A percentile compares a stretch with the other conserved stretches of the same genome.
Conservation (phyloP, 225 moss, liverwort and hornwort genomes). For the Ulota crispa region DNA sequence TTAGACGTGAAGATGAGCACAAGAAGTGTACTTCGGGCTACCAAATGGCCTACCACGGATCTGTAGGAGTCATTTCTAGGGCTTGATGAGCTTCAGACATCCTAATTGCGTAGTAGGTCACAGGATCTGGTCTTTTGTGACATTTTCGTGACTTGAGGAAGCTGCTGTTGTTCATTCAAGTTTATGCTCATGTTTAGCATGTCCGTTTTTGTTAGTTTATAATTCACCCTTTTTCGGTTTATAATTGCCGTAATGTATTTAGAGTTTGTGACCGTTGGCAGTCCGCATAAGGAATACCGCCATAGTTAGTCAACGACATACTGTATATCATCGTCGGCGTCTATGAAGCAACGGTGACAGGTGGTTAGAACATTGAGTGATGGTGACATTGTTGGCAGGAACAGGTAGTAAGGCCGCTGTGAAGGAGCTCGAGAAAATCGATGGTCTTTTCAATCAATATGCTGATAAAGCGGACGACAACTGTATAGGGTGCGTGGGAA, state of each 20-base stretch:
- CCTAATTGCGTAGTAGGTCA: background rate
- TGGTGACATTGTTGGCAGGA: constrained; percentile 32
- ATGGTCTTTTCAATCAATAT: constrained; percentile 83
- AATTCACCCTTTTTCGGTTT: background rate
- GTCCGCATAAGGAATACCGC: background rate
- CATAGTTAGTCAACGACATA: background rate
- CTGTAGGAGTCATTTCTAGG: constrained; percentile 8
- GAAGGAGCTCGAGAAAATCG: constrained; percentile 92
- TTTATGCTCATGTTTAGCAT: background rate
- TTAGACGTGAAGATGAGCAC: background rate
- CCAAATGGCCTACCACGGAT: background rate
- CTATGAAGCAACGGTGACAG: background rate
- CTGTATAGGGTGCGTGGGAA: constrained; percentile 74
- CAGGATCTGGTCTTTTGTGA: background rate
- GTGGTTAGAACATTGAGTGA: constrained; percentile 14
- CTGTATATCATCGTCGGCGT: background rate
- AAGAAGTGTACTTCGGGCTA: background rate
- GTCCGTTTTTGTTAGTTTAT: background rate
- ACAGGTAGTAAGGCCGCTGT: constrained; percentile 84
- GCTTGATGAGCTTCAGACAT: background rate
- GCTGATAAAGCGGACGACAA: constrained; percentile 81
- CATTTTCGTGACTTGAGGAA: background rate
- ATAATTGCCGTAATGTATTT: background rate
- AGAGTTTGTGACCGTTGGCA: background rate
- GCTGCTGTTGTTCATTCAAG: background rate